phyloP scores from a whole-genome alignment of 352 stramenopile genomes.

The Globisporangium lucens region DNA sequence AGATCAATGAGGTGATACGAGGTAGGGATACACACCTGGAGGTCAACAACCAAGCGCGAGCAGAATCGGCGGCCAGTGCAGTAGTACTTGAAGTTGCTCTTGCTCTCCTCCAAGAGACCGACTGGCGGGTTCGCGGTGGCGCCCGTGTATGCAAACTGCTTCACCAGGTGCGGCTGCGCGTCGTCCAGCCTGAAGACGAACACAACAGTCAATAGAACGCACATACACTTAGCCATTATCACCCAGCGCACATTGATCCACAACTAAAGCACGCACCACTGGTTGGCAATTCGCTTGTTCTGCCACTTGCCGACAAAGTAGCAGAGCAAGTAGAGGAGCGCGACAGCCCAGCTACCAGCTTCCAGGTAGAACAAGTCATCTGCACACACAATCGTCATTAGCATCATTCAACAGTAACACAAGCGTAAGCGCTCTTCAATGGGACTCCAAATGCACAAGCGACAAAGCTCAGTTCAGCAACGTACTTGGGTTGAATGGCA shows the following conservation, averaged over 20 bases:
- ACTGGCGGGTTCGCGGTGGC: conserved; percentile 52
- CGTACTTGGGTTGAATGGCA: conserved; percentile 21
- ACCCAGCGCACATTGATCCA: not conserved
- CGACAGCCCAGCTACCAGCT: conserved; percentile 39
- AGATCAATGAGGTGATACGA: not conserved
- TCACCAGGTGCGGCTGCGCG: conserved; percentile 55
- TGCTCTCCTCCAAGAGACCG: conserved; percentile 66
- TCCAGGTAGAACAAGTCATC: conserved; percentile 54
- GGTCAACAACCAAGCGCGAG: conserved; percentile 59
- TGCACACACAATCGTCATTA: conserved; percentile 9
- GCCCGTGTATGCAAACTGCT: conserved; percentile 77
- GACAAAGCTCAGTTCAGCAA: not conserved
- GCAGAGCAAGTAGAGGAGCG: conserved; percentile 46
- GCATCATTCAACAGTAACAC: not conserved
- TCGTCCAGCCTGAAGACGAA: conserved; percentile 38
- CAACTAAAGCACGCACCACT: conserved; percentile 40
- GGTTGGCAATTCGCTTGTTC: conserved; percentile 60
- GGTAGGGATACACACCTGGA: conserved; percentile 36
- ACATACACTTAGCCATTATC: not conserved
- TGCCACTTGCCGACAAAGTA: conserved; percentile 67
- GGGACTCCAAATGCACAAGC: not conserved
- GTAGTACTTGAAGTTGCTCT: conserved; percentile 84
- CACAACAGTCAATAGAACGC: not conserved
- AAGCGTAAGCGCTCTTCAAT: not conserved
- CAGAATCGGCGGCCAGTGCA: conserved; percentile 79